Conservation (phyloP, 2,329 filamentous ascomycete species). For the Aspergillus sojae region DNA sequence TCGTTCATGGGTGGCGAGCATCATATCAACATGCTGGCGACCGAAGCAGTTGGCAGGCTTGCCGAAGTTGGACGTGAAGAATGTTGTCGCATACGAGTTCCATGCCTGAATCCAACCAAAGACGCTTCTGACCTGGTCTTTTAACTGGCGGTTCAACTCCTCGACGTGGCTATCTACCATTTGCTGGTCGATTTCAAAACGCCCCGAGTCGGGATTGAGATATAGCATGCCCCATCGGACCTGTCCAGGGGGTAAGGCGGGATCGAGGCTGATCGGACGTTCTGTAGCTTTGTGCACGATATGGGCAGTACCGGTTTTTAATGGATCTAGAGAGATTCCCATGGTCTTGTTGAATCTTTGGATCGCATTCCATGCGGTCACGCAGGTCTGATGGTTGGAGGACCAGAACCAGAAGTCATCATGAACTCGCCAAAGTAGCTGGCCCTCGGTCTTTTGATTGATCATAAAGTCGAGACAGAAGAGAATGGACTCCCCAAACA, state of each 20-base stretch:
- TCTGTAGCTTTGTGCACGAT: neutral
- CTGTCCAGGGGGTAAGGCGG: conserved; percentile 8
- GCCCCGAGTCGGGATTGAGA: conserved; percentile 12
- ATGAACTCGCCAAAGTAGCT: conserved; percentile 17
- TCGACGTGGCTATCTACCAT: conserved; percentile 13
- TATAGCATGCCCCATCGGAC: conserved; percentile 21
- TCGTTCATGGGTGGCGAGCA: conserved; percentile 15
- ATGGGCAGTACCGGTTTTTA: conserved; percentile 8
- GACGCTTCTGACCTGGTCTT: conserved; percentile 11
- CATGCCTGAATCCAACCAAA: conserved; percentile 20
- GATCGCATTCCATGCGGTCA: conserved; percentile 12
- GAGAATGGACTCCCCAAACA: conserved; percentile 15
- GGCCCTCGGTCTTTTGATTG: conserved; percentile 12
- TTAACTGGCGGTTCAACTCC: conserved; percentile 11
- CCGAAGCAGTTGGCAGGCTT: conserved; percentile 19
- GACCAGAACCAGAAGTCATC: conserved; percentile 22
- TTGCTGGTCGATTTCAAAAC: conserved; percentile 18
- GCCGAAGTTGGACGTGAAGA: conserved; percentile 20
- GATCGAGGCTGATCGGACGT: neutral
- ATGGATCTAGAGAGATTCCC: conserved; percentile 7
- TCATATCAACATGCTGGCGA: conserved; percentile 16
- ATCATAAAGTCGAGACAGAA: conserved; percentile 19
- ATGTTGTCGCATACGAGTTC: conserved; percentile 17
- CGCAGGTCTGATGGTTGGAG: conserved; percentile 5
- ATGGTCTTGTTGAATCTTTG: conserved; percentile 11